phyloP scores from a whole-genome alignment of 169 alveolate genomes.

The Eimeria sp. region DNA sequence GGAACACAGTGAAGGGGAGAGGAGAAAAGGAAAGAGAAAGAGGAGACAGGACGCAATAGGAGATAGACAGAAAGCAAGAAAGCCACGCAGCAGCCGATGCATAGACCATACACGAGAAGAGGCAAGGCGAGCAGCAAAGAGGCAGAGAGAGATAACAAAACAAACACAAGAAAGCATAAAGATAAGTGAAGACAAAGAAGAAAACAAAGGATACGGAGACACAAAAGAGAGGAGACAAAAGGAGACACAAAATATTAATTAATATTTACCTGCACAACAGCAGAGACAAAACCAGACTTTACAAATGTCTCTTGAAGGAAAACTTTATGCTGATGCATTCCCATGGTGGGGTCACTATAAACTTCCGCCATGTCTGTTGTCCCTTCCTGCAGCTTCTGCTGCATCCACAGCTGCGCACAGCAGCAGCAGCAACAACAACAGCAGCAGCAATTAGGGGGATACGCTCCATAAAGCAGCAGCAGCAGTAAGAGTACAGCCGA shows the following conservation, averaged over 20 bases:
- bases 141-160: background rate
- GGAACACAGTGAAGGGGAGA: background rate
- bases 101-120: background rate
- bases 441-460: background rate
- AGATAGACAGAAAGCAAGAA: background rate
- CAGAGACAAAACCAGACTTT: slow-evolving; percentile 4
- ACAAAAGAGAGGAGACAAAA: background rate
- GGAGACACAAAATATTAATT: background rate
- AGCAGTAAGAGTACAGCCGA: background rate
- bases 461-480: background rate
- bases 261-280: slow-evolving; percentile 8
- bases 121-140: background rate
- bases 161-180: background rate
- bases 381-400: slow-evolving; percentile 76
- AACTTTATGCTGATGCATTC: slow-evolving; percentile 9
- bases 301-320: slow-evolving; percentile 38
- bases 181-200: background rate
- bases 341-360: slow-evolving; percentile 52
- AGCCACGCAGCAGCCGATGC: background rate
- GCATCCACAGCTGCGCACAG: slow-evolving; percentile 66
- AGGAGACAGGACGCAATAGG: background rate
- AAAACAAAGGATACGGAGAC: background rate
- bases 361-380: slow-evolving; percentile 59
- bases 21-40: background rate
- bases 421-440: slow-evolving; percentile 16